Evolutionary conservation across 768 basidiomycete species (phyloP).

Genomic region (Cyathus striatus): DNA sequence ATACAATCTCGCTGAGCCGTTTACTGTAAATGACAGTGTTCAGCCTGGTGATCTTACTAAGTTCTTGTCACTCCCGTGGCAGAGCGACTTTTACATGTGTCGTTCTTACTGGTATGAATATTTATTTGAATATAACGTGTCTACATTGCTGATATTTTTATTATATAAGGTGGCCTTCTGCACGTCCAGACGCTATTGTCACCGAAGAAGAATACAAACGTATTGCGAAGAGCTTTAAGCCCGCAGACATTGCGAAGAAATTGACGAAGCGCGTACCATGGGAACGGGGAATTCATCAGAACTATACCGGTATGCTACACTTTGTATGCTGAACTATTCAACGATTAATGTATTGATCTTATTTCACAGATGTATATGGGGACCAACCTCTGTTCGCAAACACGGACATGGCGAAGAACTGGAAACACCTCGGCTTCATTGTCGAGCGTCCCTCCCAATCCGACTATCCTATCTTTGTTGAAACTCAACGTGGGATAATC

Average conservation of each 20-base stretch:
- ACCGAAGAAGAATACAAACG: neutral
- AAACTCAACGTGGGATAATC: too few relatives aligned
- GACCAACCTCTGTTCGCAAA: neutral
- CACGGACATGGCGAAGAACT: neutral
- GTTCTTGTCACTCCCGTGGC: constrained; percentile 30
- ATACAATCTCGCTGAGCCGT: constrained; percentile 17
- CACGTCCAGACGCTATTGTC: constrained; percentile 20
- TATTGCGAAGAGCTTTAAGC: neutral
- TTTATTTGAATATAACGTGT: neutral
- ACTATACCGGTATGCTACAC: neutral
- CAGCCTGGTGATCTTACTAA: constrained; percentile 20
- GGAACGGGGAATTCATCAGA: neutral
- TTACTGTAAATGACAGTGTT: constrained; percentile 15
- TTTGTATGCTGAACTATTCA: neutral
- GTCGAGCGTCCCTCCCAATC: too few relatives aligned
- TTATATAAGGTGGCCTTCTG: constrained; percentile 21
- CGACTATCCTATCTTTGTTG: too few relatives aligned
- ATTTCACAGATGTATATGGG: neutral
- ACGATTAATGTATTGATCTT: neutral
- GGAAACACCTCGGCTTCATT: neutral
- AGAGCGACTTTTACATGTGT: constrained; percentile 25
- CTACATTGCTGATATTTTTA: neutral
- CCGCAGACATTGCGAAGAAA: neutral
- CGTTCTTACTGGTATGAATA: constrained; percentile 20
- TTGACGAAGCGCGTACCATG: neutral